Conservation (phyloP, 805 yeast genomes). For the Myxozyma neglecta region DNA sequence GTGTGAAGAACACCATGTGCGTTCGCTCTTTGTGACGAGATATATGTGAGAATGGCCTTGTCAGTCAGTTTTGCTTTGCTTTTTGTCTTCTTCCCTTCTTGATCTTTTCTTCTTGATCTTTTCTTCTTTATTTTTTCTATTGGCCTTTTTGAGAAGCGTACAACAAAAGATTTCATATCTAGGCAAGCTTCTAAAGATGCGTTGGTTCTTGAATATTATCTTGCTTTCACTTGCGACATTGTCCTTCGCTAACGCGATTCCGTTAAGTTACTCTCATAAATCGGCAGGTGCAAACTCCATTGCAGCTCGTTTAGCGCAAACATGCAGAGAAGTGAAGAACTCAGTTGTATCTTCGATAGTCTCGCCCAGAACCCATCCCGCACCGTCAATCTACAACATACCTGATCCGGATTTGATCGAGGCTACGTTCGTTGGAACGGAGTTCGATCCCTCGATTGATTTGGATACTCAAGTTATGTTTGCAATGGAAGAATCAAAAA, state of each 20-base stretch:
- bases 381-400: neutral
- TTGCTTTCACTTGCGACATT: no score
- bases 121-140: neutral
- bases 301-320: neutral
- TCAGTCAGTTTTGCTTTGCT: neutral
- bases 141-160: neutral
- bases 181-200: no score
- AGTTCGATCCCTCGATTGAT: neutral
- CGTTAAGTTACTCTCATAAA: no score
- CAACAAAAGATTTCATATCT: no score
- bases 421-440: neutral
- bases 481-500: slow-evolving; percentile 1
- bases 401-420: neutral
- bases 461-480: neutral
- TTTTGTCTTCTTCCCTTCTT: neutral
- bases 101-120: neutral
- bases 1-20: neutral
- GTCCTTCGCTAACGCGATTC: no score
- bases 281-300: no score
- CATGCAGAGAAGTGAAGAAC: neutral
- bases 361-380: neutral
- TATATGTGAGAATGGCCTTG: neutral
- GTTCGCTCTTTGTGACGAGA: neutral
- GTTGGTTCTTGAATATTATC: no score
- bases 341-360: neutral